Base-by-base conservation (phyloP, 78 protist species). In the Bigelowiella natans region DNA sequence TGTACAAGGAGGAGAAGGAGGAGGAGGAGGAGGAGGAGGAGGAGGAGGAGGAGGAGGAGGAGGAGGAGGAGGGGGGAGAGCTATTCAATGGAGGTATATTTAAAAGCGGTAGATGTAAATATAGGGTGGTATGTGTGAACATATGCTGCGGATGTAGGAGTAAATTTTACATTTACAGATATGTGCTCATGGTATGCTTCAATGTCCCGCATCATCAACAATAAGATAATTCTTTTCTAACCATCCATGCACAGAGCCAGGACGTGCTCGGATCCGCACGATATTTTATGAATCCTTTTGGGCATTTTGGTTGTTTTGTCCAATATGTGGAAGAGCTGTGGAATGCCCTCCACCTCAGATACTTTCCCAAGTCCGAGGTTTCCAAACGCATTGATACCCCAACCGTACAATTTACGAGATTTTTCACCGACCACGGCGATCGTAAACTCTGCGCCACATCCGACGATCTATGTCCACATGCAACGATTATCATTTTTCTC, bases 1-100 rank as follows among this genome's bases (percentile, higher is more conserved):
- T n/a, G 89, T 34, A 3, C 30, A 51, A 3, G 37, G 83, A 36
- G 82, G 83, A 36, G 37, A 88, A 85, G 88, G 88, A 86, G 88
- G 51, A 86, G 88, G 88, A 1, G 88, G 51, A 3, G 89, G 89
- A 3, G 82, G 82, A 88, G 86, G 86, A 3, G 86, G 86, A 83
- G 86, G 86, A 3, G 86, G 86, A 3, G 3, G 86, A 3, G 86
- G 86, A 3, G 86, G 3, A 3, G 86, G 86, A 83, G 86, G 86
- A 83, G 86, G 86, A 83, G 86, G 86, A 3, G 86, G 86, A 83
- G 3, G 86, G 11, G 3, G 3, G 11, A 36, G 3, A 3, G 86
- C 51, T 37, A 37, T 7, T 2, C 51, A 39, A 86, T 37, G 39
- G 89, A 51, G 7, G 7, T 51, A 51, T 51, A 51, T 51, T 26